Base-by-base conservation (phyloP, 2,329 filamentous ascomycete genomes). In the Rugonectria rugulosa region DNA sequence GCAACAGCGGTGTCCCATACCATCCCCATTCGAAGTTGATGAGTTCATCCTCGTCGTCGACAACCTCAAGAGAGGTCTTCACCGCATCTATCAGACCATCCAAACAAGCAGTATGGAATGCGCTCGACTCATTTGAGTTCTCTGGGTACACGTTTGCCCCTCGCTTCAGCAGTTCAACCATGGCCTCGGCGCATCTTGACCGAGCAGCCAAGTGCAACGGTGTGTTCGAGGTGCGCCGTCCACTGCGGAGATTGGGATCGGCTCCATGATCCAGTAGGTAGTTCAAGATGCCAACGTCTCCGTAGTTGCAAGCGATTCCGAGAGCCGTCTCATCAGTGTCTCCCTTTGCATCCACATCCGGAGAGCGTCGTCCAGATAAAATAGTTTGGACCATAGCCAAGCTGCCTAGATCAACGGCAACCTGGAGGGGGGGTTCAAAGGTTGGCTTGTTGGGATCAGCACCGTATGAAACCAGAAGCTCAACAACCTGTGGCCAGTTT, bases 11-110 rank as follows among this genome's bases (percentile, higher is more conserved):
- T 10, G 49, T 57, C 15, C 52, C 57, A 23, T 50, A 53, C 52
- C 51, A 55, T 4, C 57, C 60, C 60, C 60, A 64, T 41, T 64
- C 57, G 7, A 63, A 61, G 29, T 59, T 57, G 40, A 61, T 26
- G 27, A 63, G 23, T n/a, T 61, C 54, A 2, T 45, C n/a, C 4
- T 24, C 20, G 14, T 63, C 41, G 3, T 53, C 49, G 1, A 55
- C 54, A 4, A 45, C 38, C 21, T 63, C 60, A 11, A 61, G 49
- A 15, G 61, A 62, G 5, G 38, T 27, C 15, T 45, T 34, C 2
- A 64, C 50, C 3, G 54, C 51, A 2, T 57, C 46, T 6, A 59
- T 23, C n/a, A 50, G 56, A 1, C 57, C 60, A 7, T 36, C 20
- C 12, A 36, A 21, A 17, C 57, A 63, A 7, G 46, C 57, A 6